phyloP scores from a whole-genome alignment of 1,139 yeast genomes.

The Blastobotrys ciferrii region DNA sequence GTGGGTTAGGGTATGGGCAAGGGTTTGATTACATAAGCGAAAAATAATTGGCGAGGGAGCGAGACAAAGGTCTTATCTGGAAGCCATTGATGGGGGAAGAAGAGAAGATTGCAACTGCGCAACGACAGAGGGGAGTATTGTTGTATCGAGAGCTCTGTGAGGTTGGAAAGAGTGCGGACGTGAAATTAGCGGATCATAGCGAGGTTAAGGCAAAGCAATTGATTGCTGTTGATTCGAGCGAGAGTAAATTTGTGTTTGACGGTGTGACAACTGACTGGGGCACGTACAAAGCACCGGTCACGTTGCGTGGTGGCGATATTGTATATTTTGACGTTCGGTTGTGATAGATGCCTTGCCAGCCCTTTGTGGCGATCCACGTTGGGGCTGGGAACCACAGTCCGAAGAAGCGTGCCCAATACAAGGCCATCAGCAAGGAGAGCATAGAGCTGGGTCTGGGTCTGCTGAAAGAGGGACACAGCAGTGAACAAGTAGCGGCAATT shows the following conservation, averaged over 20 bases:
- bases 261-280: slow-evolving; percentile 30
- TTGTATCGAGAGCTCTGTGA: slow-evolving; percentile 18
- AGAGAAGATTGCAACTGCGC: slow-evolving; percentile 19
- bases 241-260: slow-evolving; percentile 26
- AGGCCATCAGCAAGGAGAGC: slow-evolving; percentile 25
- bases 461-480: slow-evolving; percentile 19
- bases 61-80: too few relatives aligned
- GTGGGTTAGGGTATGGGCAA: too few relatives aligned
- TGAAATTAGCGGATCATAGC: slow-evolving; percentile 19
- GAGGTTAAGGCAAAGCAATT: slow-evolving; percentile 19
- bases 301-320: slow-evolving; percentile 25
- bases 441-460: slow-evolving; percentile 25
- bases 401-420: slow-evolving; percentile 20
- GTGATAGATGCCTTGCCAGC: slow-evolving; percentile 3
- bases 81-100: too few relatives aligned
- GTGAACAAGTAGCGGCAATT: slow-evolving; percentile 27
- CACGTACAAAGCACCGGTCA: slow-evolving; percentile 18
- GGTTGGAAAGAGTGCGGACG: slow-evolving; percentile 1
- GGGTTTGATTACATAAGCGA: too few relatives aligned
- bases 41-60: too few relatives aligned
- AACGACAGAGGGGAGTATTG: slow-evolving; percentile 23
- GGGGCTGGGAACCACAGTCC: slow-evolving; percentile 38
- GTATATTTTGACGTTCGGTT: slow-evolving; percentile 17
- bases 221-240: slow-evolving; percentile 29
- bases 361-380: slow-evolving; percentile 34